phyloP scores from a whole-genome alignment of 2,329 filamentous ascomycete genomes.

The Exserohilum rostratum region DNA sequence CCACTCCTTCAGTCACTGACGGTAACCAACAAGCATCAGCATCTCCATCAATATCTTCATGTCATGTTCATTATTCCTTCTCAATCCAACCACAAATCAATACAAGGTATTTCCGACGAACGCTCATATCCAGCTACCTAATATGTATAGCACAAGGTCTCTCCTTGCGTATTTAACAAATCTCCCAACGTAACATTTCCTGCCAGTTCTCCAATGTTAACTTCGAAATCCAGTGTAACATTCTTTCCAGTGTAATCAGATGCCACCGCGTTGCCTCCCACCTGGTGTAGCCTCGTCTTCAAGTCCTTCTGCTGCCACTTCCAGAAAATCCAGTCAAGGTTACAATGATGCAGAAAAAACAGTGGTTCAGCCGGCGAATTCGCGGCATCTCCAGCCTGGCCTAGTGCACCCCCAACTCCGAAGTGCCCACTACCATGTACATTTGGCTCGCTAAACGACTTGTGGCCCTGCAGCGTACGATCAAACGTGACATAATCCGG shows the following conservation, averaged over 20 bases:
- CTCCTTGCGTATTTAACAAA: conserved; percentile 34
- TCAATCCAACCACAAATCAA: no score
- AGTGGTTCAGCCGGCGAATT: conserved; percentile 45
- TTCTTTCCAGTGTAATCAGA: conserved; percentile 32
- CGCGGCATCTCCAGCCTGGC: conserved; percentile 41
- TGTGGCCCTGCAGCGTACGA: conserved; percentile 31
- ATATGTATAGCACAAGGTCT: conserved; percentile 31
- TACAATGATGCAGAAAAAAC: conserved; percentile 50
- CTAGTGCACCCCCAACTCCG: conserved; percentile 43
- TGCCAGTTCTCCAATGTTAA: conserved; percentile 40
- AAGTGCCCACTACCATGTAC: conserved; percentile 48
- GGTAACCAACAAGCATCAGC: no score
- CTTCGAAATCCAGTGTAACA: conserved; percentile 42
- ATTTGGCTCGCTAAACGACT: conserved; percentile 35
- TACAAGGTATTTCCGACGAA: neutral
- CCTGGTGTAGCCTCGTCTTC: conserved; percentile 37
- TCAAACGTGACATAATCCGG: conserved; percentile 39
- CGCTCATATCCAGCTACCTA: neutral
- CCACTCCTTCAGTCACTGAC: no score
- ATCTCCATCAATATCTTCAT: no score
- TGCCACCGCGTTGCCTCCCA: conserved; percentile 44
- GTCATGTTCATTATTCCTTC: no score
- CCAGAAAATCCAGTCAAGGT: conserved; percentile 47
- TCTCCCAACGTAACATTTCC: conserved; percentile 33
- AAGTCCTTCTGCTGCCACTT: conserved; percentile 38